A percentile compares a stretch with the other conserved stretches of the same genome.
Conservation (phyloP, 2,329 filamentous ascomycete genomes). For the Geoglossum cookeanum region DNA sequence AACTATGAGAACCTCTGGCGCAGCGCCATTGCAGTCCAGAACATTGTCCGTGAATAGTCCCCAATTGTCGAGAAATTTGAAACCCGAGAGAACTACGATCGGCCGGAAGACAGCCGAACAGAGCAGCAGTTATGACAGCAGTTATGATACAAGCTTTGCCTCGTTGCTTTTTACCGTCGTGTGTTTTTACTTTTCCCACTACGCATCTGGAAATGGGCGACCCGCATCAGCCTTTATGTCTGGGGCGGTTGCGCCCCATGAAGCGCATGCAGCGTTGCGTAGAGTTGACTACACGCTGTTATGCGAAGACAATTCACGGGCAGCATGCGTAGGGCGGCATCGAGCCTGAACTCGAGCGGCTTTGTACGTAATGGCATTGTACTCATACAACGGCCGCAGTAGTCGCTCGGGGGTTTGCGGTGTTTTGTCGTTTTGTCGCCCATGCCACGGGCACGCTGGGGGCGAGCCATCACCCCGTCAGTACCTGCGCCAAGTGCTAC, state of each 20-base stretch:
- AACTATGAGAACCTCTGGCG: not conserved
- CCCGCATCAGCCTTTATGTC: not conserved
- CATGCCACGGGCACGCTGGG: not conserved
- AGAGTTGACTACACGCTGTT: not conserved
- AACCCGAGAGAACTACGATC: not conserved
- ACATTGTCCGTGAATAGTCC: not conserved
- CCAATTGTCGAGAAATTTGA: not conserved
- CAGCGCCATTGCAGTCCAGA: not conserved
- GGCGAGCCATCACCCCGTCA: too few relatives aligned
- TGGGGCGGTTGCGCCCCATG: not conserved
- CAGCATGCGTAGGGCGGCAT: not conserved
- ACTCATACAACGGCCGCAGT: too few relatives aligned
- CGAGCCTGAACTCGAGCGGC: not conserved
- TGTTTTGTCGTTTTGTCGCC: not conserved
- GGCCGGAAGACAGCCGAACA: not conserved
- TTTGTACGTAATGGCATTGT: not conserved
- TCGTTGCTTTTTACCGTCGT: not conserved
- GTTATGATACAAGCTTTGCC: not conserved
- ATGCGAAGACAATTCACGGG: not conserved
- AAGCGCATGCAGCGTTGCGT: not conserved
- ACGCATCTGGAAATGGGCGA: not conserved
- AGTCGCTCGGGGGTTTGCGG: not conserved
- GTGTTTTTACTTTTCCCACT: not conserved
- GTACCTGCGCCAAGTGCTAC: too few relatives aligned
- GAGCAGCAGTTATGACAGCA: too few relatives aligned